Base-by-base conservation (phyloP, 495 filamentous ascomycete genomes). In the Pyronema omphalodes region DNA sequence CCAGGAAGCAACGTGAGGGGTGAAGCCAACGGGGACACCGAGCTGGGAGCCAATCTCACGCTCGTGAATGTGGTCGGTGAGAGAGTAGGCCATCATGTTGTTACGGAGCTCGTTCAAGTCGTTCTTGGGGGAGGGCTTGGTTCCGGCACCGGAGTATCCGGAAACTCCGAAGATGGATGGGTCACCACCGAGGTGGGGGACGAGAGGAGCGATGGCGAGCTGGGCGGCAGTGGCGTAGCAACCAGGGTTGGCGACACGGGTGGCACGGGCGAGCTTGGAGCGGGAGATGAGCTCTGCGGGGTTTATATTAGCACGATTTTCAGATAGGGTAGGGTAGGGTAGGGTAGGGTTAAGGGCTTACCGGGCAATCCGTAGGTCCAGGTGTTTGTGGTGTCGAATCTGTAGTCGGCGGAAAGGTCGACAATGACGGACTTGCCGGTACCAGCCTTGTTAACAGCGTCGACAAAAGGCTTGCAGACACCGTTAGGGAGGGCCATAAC, bases 171-270 rank as follows among this genome's bases (percentile, higher is more conserved):
- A 95, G 56, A 88, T 71, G 45, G 82, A 88, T 15, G 91, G 89
- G 68, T 83, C 77, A 17, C 83, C 85, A 36, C 77, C 81, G 34
- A 94, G 78, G 69, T 80, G 78, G 7, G 80, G 76, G 6, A 93
- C 73, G 1, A 95, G 73, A 50, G 89, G 89, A 8, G 86, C 75
- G 56, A 95, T 91, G 41, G 83, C 88, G 41, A 95, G 72, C 69
- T 98, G 88, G 0, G 89, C 88, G n/a, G 86, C 91, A 17, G 91
- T 98, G 23, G 91, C 89, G 62, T 95, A 94, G 73, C 91, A 94
- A 51, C 91, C 91, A 34, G 91, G 91, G 70, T 96, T 95, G 57
- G 86, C 73, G 58, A 98, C 95, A 40, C 87, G 80, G 6, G 80
- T 89, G 12, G 91, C 84, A 57, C 82, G 78, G 35, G 82, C 78